Evolutionary conservation across 2,329 filamentous ascomycete genomes (phyloP).

Genomic region (Keithomyces neogunnii): DNA sequence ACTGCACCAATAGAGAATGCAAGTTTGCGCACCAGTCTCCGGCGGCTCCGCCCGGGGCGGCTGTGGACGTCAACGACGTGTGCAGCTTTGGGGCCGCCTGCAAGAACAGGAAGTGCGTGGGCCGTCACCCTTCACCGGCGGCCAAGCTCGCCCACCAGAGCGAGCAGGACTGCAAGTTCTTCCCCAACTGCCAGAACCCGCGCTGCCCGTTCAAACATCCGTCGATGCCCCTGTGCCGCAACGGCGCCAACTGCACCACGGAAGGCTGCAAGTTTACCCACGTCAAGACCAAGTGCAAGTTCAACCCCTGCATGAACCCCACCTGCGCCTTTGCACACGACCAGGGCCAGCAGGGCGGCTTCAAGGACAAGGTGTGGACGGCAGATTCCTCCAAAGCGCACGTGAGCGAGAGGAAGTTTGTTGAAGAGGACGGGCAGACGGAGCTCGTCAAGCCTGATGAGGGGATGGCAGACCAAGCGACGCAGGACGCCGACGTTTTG

Average conservation of each 20-base stretch:
- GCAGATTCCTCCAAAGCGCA: constrained; percentile 52
- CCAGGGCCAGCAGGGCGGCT: constrained; percentile 78
- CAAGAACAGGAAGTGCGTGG: constrained; percentile 92
- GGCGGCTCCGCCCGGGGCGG: constrained; percentile 67
- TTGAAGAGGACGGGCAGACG: constrained; percentile 58
- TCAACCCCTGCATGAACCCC: constrained; percentile 85
- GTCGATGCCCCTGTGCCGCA: constrained; percentile 76
- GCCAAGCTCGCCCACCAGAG: constrained; percentile 68
- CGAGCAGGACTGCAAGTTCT: constrained; percentile 85
- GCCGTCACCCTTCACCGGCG: constrained; percentile 85
- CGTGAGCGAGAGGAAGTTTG: constrained; percentile 83
- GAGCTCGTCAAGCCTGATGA: constrained; percentile 62
- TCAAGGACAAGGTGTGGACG: constrained; percentile 88
- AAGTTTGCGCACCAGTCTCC: constrained; percentile 92
- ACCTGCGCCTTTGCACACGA: constrained; percentile 82
- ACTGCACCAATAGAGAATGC: constrained; percentile 83
- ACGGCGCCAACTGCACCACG: constrained; percentile 79
- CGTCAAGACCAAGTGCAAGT: constrained; percentile 76
- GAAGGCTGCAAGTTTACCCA: constrained; percentile 87
- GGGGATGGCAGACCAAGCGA: constrained; percentile 28
- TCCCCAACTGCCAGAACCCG: constrained; percentile 81
- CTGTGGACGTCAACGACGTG: constrained; percentile 69
- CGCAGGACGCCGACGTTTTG: constrained; percentile 31
- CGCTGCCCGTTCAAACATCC: constrained; percentile 87
- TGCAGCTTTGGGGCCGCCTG: constrained; percentile 86